A percentile compares a stretch with the other conserved stretches of the same genome.
Evolutionary conservation across 495 filamentous ascomycete genomes (phyloP).

Genomic region (Lentithecium fluviatile): DNA sequence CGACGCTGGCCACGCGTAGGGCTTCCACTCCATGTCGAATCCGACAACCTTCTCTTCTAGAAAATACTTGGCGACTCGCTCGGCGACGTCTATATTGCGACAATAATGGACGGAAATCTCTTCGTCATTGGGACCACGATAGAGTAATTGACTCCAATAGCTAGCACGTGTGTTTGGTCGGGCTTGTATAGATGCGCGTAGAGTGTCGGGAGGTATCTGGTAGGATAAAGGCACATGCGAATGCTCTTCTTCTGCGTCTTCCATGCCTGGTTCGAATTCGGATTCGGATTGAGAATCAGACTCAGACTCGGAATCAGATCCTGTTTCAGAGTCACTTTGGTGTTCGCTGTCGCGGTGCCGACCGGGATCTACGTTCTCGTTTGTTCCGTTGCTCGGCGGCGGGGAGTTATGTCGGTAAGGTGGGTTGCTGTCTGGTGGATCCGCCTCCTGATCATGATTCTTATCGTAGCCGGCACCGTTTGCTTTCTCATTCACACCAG

Average conservation of each 20-base stretch:
- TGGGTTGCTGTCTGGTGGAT: neutral
- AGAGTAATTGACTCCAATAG: constrained; percentile 39
- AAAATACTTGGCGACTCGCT: constrained; percentile 38
- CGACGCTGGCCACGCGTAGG: constrained; percentile 6
- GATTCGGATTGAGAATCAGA: constrained; percentile 1
- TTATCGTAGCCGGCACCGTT: no score
- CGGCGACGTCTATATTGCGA: constrained; percentile 33
- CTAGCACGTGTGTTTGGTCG: constrained; percentile 29
- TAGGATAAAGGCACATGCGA: constrained; percentile 26
- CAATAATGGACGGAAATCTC: constrained; percentile 40
- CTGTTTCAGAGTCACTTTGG: neutral
- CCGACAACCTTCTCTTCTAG: constrained; percentile 40
- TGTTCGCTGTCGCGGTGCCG: neutral
- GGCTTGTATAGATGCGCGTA: constrained; percentile 35
- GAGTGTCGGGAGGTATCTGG: constrained; percentile 27
- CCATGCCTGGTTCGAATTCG: constrained; percentile 2
- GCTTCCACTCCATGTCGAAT: constrained; percentile 47
- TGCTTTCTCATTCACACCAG: neutral
- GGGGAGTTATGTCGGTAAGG: neutral
- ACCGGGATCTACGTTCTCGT: neutral
- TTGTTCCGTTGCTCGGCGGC: neutral
- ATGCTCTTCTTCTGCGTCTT: neutral
- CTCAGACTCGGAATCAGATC: no score
- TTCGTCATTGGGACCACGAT: constrained; percentile 37
- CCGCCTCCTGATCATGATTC: no score